These are phyloP conservation scores for Phytopythium ostracodes DNA, from an alignment of 352 stramenopile species.

Conservation along the genomic window DNA sequence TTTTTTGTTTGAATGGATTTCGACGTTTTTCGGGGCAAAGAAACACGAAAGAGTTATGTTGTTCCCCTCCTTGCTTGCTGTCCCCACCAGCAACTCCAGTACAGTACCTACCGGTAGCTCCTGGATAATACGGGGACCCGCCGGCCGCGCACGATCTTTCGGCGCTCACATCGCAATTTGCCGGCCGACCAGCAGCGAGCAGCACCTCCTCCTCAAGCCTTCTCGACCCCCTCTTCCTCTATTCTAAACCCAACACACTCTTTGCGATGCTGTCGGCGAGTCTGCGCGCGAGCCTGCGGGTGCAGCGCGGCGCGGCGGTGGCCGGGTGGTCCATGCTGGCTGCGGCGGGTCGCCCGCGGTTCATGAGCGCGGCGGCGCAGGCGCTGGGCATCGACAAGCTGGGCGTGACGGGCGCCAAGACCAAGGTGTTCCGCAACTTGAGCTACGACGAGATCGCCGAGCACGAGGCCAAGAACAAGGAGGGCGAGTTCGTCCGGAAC, in stretches of 20 bases:
- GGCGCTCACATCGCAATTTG: conserved; percentile 39
- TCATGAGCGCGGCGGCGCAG: conserved; percentile 38
- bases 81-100: not conserved
- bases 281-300: conserved; percentile 49
- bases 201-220: not conserved
- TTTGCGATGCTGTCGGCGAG: conserved; percentile 49
- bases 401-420: conserved; percentile 87
- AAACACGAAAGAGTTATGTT: not conserved
- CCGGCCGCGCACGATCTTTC: not conserved
- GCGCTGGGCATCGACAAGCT: conserved; percentile 82
- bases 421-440: conserved; percentile 94
- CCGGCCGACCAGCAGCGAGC: conserved; percentile 13
- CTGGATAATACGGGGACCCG: not conserved
- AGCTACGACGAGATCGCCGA: conserved; percentile 94
- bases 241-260: not conserved
- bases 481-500: conserved; percentile 88
- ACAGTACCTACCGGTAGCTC: too few relatives aligned
- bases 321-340: conserved; percentile 24
- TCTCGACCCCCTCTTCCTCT: not conserved
- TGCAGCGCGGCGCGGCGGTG: conserved; percentile 39
- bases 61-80: not conserved
- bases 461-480: conserved; percentile 94
- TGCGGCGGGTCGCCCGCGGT: conserved; percentile 25
- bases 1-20: too few relatives aligned
- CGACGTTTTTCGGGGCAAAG: not conserved